Evolutionary conservation across 1,284 basidiomycete species (phyloP).

Genomic region (Cutaneotrichosporon mucoides): DNA sequence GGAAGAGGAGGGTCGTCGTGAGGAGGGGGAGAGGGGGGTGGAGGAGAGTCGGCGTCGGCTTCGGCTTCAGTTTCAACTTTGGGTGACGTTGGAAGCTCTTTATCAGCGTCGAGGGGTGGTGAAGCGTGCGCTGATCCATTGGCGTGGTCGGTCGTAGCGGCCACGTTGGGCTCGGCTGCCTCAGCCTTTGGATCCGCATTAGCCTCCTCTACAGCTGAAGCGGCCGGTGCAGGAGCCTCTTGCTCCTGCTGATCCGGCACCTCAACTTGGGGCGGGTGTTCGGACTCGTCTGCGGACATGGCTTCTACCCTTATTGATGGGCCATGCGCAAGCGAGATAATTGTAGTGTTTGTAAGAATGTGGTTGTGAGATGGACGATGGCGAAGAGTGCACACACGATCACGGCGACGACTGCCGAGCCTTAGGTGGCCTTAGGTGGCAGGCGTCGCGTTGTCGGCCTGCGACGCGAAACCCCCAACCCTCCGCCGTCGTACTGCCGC

Average conservation of each 20-base stretch:
- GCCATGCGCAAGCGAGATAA: background rate
- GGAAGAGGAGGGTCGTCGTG: background rate
- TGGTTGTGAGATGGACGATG: background rate
- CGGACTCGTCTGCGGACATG: conserved; percentile 9
- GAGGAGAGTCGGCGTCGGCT: background rate
- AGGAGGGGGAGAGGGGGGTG: background rate
- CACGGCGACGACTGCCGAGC: no score
- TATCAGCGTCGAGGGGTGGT: background rate
- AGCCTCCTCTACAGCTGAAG: background rate
- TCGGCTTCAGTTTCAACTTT: background rate
- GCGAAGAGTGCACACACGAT: no score
- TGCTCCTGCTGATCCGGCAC: background rate
- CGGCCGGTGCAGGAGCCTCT: background rate
- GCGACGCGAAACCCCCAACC: background rate
- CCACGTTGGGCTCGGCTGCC: conserved; percentile 1
- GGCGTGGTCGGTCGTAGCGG: background rate
- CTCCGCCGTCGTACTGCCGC: no score
- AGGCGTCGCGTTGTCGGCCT: conserved; percentile 4
- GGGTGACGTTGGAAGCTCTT: background rate
- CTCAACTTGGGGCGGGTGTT: background rate
- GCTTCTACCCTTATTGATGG: background rate
- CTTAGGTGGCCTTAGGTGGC: no score
- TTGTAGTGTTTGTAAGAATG: background rate
- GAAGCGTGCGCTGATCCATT: conserved; percentile 1
- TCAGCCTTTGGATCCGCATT: background rate